Percentiles rank a stretch among this genome's conserved stretches.
Evolutionary conservation across 768 basidiomycete genomes (phyloP).

Genomic region (Leccinum disarticulatum): DNA sequence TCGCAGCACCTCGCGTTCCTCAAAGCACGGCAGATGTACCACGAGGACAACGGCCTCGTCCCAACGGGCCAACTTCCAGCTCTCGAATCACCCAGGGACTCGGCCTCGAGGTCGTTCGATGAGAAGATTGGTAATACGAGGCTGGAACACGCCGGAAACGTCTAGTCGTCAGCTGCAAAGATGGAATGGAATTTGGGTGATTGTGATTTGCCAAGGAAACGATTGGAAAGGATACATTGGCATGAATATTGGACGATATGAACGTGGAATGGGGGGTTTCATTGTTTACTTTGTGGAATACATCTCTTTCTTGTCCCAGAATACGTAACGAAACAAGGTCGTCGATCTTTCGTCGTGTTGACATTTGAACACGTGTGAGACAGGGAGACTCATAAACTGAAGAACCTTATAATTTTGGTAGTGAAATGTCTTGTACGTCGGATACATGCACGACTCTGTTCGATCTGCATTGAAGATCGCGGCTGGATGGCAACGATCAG

Average conservation of each 20-base stretch:
- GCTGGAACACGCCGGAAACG: constrained; percentile 4
- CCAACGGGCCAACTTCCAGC: constrained; percentile 21
- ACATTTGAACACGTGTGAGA: not conserved
- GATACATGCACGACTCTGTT: constrained; percentile 60
- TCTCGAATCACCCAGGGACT: constrained; percentile 9
- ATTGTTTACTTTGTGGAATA: constrained; percentile 7
- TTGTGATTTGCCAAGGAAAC: not conserved
- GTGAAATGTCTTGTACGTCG: constrained; percentile 28
- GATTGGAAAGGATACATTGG: constrained; percentile 8
- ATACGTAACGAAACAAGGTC: not conserved
- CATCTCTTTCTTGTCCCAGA: constrained; percentile 15
- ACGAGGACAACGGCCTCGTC: constrained; percentile 26
- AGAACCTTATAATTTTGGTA: constrained; percentile 9
- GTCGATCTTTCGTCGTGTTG: not conserved
- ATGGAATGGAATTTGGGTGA: not conserved
- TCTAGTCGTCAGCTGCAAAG: constrained; percentile 10
- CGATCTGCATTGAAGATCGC: constrained; percentile 6
- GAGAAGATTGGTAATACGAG: constrained; percentile 4
- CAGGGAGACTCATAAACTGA: not conserved
- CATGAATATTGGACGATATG: not conserved
- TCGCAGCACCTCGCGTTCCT: constrained; percentile 24
- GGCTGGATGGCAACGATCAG: not conserved
- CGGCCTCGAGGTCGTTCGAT: constrained; percentile 12
- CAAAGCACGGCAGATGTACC: constrained; percentile 22
- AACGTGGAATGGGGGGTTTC: constrained; percentile 1